Percentiles rank a stretch among this genome's conserved stretches.
Evolutionary conservation across 345 rosid species (phyloP).

Genomic region (Firmiana major): DNA sequence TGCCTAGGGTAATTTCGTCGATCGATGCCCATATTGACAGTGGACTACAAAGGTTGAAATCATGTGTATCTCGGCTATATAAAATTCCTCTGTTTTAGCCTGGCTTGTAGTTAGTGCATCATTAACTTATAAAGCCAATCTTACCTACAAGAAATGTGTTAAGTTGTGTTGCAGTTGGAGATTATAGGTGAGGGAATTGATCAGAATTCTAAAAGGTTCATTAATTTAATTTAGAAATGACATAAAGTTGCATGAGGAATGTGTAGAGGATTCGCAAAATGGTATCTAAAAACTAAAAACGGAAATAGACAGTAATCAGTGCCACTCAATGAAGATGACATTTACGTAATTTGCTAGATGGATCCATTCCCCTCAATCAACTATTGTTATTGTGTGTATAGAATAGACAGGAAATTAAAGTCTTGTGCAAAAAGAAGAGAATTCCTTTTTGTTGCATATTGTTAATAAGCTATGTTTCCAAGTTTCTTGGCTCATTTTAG

Average conservation of each 20-base stretch:
- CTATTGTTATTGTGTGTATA: background rate
- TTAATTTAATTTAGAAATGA: background rate
- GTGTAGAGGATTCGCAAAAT: no score
- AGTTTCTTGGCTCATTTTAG: constrained; percentile 5
- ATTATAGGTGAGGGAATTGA: background rate
- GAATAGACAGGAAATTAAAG: background rate
- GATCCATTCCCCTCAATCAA: background rate
- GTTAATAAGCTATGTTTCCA: background rate
- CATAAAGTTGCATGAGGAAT: background rate
- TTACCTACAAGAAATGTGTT: background rate
- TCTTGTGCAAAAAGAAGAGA: background rate
- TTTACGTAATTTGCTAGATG: background rate
- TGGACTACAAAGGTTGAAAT: constrained; percentile 58
- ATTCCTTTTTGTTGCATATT: background rate
- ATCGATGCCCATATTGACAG: constrained; percentile 79
- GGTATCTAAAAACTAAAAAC: background rate
- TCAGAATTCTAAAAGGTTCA: no score
- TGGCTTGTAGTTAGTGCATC: background rate
- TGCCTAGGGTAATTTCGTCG: constrained; percentile 74
- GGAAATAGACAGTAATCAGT: background rate
- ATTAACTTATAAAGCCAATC: background rate
- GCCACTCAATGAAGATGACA: constrained; percentile 1
- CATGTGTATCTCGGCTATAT: background rate
- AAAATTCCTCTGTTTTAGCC: background rate
- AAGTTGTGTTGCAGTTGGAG: background rate